A percentile compares a stretch with the other conserved stretches of the same genome.
phyloP scores from a whole-genome alignment of 331 rosid genomes.

The Telfairia occidentalis region DNA sequence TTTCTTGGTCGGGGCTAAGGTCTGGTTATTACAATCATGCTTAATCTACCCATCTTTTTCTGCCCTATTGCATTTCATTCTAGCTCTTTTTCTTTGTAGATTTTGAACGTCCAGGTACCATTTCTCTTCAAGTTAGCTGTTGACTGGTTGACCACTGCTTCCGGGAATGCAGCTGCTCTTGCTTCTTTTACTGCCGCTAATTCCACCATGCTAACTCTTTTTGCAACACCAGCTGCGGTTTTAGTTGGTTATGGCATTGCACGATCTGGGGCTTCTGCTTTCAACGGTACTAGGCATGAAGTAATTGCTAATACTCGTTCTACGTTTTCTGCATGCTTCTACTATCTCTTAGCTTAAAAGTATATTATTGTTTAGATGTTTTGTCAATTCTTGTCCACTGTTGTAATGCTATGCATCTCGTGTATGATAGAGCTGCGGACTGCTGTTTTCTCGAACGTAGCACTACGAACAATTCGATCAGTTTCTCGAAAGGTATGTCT shows the following conservation, averaged over 20 bases:
- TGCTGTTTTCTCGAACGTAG: constrained; percentile 91
- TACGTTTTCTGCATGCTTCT: neutral
- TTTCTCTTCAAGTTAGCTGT: constrained; percentile 93
- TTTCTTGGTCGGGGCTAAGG: constrained; percentile 92
- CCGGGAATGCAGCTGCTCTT: constrained; percentile 50
- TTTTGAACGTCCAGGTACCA: constrained; percentile 94
- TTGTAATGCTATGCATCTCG: constrained; percentile 10
- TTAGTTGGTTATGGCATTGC: constrained; percentile 93
- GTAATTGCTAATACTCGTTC: constrained; percentile 37
- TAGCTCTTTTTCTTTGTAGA: constrained; percentile 13
- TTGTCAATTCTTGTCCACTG: neutral
- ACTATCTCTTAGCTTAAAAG: neutral
- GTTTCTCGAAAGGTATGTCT: constrained; percentile 78
- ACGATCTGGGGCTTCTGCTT: constrained; percentile 80
- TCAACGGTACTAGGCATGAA: constrained; percentile 72
- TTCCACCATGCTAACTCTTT: constrained; percentile 47
- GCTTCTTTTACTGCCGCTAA: constrained; percentile 54
- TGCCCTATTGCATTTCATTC: neutral
- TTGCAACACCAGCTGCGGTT: constrained; percentile 84
- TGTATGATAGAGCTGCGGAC: constrained; percentile 69
- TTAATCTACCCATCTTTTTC: neutral
- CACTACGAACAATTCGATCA: constrained; percentile 82
- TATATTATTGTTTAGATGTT: constrained; percentile 2
- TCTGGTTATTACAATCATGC: constrained; percentile 7
- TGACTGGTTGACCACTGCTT: constrained; percentile 69